phyloP scores from a whole-genome alignment of 345 rosid genomes.

The Dipteronia sinensis region DNA sequence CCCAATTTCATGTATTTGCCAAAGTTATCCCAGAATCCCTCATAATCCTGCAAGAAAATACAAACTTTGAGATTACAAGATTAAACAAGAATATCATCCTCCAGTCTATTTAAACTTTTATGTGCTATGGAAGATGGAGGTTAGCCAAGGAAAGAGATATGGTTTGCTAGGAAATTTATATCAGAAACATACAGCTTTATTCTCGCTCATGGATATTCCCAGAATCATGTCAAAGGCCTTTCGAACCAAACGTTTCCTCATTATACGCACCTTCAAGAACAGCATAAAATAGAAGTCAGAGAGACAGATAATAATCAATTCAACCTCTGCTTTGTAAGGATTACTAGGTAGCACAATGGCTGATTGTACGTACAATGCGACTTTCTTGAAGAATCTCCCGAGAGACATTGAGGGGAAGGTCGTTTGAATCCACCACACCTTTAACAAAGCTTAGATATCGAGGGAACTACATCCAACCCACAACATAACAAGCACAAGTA shows the following conservation, averaged over 20 bases:
- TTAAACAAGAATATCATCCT: background rate
- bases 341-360: background rate
- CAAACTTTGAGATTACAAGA: background rate
- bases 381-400: conserved; percentile 99
- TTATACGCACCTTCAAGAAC: conserved; percentile 72
- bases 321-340: background rate
- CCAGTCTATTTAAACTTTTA: background rate
- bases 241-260: conserved; percentile 88
- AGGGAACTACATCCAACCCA: conserved; percentile 67
- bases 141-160: background rate
- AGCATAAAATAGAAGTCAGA: conserved; percentile 21
- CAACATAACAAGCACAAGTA: conserved; percentile 3
- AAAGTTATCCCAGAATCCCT: conserved; percentile 90
- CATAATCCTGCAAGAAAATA: conserved; percentile 72
- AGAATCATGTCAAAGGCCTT: conserved; percentile 97
- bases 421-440: conserved; percentile 98
- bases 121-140: background rate
- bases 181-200: conserved; percentile 63
- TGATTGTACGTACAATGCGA: conserved; percentile 61
- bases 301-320: background rate
- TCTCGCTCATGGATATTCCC: conserved; percentile 88
- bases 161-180: background rate
- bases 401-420: conserved; percentile 96
- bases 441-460: conserved; percentile 91
- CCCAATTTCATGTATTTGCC: conserved; percentile 90